Conservation (phyloP, 73 alveolate species). For the Diophrys sp. region DNA sequence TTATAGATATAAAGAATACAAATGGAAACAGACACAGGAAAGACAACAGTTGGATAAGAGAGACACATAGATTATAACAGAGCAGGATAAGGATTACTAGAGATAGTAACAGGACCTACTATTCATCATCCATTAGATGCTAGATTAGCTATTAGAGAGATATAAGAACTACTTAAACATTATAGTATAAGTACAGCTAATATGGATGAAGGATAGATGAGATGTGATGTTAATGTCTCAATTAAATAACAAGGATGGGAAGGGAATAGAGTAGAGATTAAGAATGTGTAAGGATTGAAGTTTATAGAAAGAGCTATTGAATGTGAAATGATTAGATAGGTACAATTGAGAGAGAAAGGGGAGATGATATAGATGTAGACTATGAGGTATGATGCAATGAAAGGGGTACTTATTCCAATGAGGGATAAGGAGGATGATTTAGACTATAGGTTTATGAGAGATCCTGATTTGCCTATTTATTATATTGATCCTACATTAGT, state of each 20-base stretch:
- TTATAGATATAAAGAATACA: conserved; percentile 36
- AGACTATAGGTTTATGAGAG: conserved; percentile 55
- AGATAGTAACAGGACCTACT: conserved; percentile 59
- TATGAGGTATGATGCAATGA: conserved; percentile 45
- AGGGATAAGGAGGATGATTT: conserved; percentile 54
- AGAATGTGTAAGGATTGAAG: conserved; percentile 53
- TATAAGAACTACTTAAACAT: conserved; percentile 40
- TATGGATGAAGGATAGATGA: conserved; percentile 56
- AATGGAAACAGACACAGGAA: conserved; percentile 60
- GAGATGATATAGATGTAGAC: conserved; percentile 26
- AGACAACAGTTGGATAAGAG: conserved; percentile 33
- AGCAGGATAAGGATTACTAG: conserved; percentile 60
- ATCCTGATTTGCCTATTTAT: conserved; percentile 57
- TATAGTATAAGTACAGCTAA: conserved; percentile 13
- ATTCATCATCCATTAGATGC: conserved; percentile 58
- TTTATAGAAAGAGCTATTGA: conserved; percentile 59
- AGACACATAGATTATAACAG: conserved; percentile 57
- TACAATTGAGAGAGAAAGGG: conserved; percentile 26
- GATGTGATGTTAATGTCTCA: conserved; percentile 64
- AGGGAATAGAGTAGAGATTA: conserved; percentile 65
- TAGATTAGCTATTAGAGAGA: conserved; percentile 45
- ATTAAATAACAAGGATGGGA: conserved; percentile 7
- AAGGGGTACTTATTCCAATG: conserved; percentile 24
- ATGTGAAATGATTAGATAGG: conserved; percentile 42
- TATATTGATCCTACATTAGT: conserved; percentile 8